Evolutionary conservation across 2,329 filamentous ascomycete genomes (phyloP), one percentile per base, ranked within the genome.

Genomic region (Fusarium agapanthi): DNA sequence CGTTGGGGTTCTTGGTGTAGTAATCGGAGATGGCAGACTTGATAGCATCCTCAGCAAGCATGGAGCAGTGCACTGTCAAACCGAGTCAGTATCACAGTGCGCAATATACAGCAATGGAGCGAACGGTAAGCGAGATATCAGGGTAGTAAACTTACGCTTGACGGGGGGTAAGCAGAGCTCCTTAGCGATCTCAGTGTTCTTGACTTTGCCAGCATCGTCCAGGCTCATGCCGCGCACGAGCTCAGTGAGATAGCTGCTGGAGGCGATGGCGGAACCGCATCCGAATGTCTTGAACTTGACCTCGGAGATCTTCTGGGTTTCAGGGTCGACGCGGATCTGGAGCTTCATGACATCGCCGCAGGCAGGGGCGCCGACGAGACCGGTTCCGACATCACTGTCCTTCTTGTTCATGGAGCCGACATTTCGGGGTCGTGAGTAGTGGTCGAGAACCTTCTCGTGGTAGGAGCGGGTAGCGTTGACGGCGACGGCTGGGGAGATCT

Each of bases 221-320:
- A 99, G 73, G 76, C 83, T 97, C 95, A 98, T 99, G 69, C 96
- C 96, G 73, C 94, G 90, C 72, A 99, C 95, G 67, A 99, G 87
- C 84, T 97, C 95, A 3, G 96, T 99, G 78, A 99, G 85, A 82
- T 99, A 99, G 80, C 93, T 96, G 67, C 93, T 97, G 73, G 93
- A 95, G 47, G 96, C 96, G 83, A 99, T 99, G 74, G 96, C 96
- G 35, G 92, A 95, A 61, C 95, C 95, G 82, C 95, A 98, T 57
- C 95, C 95, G 80, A 98, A 98, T 1, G 95, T 98, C 91, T 98
- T 98, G 90, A 98, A 98, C 85, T 97, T 96, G 81, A 97, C 95
- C 78, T 98, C 95, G 77, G 91, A 91, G 81, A 98, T 98, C 76
- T 91, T 95, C 82, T 96, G 93, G 79, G 91, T 94, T 77, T 92